Conservation (phyloP, 106 monocot species). For the Dendrobium nobile region DNA sequence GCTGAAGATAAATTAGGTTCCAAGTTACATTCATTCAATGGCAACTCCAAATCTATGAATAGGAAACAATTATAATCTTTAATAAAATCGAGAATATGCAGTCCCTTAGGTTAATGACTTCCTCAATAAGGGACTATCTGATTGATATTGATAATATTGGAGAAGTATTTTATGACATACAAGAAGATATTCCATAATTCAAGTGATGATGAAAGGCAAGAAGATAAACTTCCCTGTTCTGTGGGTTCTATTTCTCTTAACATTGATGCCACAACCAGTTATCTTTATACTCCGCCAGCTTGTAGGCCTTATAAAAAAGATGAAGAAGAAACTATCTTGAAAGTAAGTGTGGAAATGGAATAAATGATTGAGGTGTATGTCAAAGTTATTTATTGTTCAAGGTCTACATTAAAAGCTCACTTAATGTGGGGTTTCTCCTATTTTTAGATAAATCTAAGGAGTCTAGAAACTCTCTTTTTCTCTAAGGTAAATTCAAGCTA, state of each 20-base stretch:
- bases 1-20: too few relatives aligned
- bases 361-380: constrained; percentile 23
- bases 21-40: too few relatives aligned
- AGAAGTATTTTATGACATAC: constrained; percentile 80
- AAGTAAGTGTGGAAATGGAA: constrained; percentile 24
- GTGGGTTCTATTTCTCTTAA: constrained; percentile 3
- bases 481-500: too few relatives aligned
- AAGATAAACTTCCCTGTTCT: constrained; percentile 10
- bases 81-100: too few relatives aligned
- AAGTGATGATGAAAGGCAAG: constrained; percentile 13
- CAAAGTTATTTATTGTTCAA: constrained; percentile 42
- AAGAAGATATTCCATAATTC: constrained; percentile 20
- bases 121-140: too few relatives aligned
- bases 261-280: background rate
- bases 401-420: constrained; percentile 24
- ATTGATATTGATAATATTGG: constrained; percentile 8
- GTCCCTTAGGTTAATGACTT: too few relatives aligned
- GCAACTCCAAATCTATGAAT: too few relatives aligned
- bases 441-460: too few relatives aligned
- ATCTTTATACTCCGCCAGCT: constrained; percentile 26
- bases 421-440: constrained; percentile 8
- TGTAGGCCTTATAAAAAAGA: constrained; percentile 74
- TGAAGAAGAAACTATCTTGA: constrained; percentile 35
- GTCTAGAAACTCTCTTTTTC: too few relatives aligned
- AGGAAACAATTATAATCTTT: too few relatives aligned